phyloP scores from a whole-genome alignment of 352 stramenopile species.

The Pilasporangium apinafurcum region DNA sequence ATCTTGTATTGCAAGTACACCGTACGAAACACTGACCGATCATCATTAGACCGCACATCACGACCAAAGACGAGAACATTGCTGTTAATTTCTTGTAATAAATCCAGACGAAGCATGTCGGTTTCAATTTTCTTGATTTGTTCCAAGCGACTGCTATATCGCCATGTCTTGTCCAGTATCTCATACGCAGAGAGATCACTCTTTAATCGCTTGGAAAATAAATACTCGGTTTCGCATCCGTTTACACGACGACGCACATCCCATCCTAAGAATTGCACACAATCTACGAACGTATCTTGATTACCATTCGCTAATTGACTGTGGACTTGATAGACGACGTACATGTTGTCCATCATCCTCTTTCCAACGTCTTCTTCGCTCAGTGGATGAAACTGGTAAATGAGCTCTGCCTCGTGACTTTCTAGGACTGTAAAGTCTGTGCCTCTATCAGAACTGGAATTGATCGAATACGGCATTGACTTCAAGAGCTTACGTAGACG shows the following conservation, averaged over 20 bases:
- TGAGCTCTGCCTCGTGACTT: constrained; percentile 22
- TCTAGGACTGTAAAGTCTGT: constrained; percentile 6
- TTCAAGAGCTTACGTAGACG: constrained; percentile 39
- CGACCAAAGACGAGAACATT: constrained; percentile 37
- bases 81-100: constrained; percentile 29
- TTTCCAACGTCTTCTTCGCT: constrained; percentile 21
- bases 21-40: constrained; percentile 33
- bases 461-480: constrained; percentile 20
- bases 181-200: constrained; percentile 20
- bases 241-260: constrained; percentile 23
- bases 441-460: too few species aligned
- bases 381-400: constrained; percentile 29
- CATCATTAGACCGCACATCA: constrained; percentile 31
- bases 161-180: constrained; percentile 36
- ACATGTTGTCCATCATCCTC: constrained; percentile 30
- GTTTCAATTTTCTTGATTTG: constrained; percentile 37
- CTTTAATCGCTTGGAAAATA: constrained; percentile 32
- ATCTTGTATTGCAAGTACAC: constrained; percentile 39
- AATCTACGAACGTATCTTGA: too few species aligned
- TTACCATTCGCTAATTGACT: constrained; percentile 16
- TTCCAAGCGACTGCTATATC: constrained; percentile 22
- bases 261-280: constrained; percentile 46
- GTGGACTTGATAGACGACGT: constrained; percentile 21
- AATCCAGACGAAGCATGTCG: constrained; percentile 36
- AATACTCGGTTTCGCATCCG: constrained; percentile 24